Evolutionary conservation across 495 filamentous ascomycete species (phyloP), one percentile per base, ranked within the genome.

Genomic region (Daldinia bambusicola): DNA sequence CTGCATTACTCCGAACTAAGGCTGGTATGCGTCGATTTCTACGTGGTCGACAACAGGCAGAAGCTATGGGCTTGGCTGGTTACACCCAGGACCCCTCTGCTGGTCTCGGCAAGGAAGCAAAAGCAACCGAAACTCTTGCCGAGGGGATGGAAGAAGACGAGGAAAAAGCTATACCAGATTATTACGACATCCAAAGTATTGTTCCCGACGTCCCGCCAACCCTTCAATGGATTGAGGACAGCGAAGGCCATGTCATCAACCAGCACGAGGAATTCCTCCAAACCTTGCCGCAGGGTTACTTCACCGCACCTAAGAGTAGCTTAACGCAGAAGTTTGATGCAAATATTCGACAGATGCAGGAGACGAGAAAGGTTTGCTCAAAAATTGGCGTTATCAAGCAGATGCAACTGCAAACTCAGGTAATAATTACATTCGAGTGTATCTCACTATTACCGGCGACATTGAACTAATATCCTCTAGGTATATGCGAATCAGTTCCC

Each of bases 341-440:
- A 57, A 99, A 99, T 72, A 91, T 98, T 83, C 87, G 88, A 41
- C 94, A 98, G 75, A 93, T 98, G 90, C 95, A 99, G 78, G 95
- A 98, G 65, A 98, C 95, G 0, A 85, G 96, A 71, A 98, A 98
- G 78, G 86, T 99, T 10, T 96, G 92, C 76, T 94, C 93, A 2
- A 98, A 98, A 79, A 94, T 98, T 75, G 89, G 92, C 32, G 91
- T 99, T 65, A 94, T 99, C 77, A 99, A 98, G 84, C 95, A 99
- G 82, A 99, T 99, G 95, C 96, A 98, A 78, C 84, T 97, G 34
- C 96, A 99, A 75, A 91, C 94, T 51, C 95, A 97, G 88, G 94
- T 94, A 89, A 7, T 12, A 10, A 48, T 10, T 10, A 22, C 71
- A 83, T 71, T 36, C 50, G 9, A 30, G 7, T 8, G 1, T 56